A percentile compares a stretch with the other conserved stretches of the same genome.
Evolutionary conservation across 1,284 basidiomycete genomes (phyloP).

Genomic region (Boletus semigastroideus): DNA sequence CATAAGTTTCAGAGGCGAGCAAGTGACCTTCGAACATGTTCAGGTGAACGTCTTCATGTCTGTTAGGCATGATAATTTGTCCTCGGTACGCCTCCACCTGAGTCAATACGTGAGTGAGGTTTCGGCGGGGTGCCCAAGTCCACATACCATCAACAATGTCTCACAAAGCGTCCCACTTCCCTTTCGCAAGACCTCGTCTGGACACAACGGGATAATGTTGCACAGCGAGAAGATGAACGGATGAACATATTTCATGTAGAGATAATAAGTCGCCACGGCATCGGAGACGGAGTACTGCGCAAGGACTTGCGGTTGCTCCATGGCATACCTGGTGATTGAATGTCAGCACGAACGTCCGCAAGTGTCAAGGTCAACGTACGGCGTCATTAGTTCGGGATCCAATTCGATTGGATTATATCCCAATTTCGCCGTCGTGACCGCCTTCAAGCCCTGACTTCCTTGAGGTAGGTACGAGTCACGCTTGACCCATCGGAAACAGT

Average conservation of each 20-base stretch:
- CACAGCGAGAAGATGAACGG: slow-evolving; percentile 99
- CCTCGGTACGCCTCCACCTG: slow-evolving; percentile 95
- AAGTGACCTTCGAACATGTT: slow-evolving; percentile 96
- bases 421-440: slow-evolving; percentile 95
- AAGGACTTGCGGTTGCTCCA: slow-evolving; percentile 93
- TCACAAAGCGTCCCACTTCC: slow-evolving; percentile 97
- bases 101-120: slow-evolving; percentile 6
- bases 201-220: slow-evolving; percentile 97
- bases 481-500: slow-evolving; percentile 99
- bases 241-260: slow-evolving; percentile 99
- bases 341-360: background rate
- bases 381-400: slow-evolving; percentile 99
- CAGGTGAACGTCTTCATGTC: slow-evolving; percentile 91
- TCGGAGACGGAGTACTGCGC: slow-evolving; percentile 99
- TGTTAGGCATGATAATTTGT: slow-evolving; percentile 96
- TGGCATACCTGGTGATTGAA: slow-evolving; percentile 73
- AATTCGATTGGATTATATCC: slow-evolving; percentile 98
- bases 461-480: slow-evolving; percentile 99
- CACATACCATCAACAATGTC: slow-evolving; percentile 92
- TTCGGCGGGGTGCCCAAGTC: background rate
- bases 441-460: slow-evolving; percentile 97
- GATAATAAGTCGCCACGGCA: slow-evolving; percentile 98
- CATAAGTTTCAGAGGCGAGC: slow-evolving; percentile 96
- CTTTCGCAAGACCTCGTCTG: slow-evolving; percentile 96
- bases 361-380: slow-evolving; percentile 51